A percentile compares a stretch with the other conserved stretches of the same genome.
Evolutionary conservation across 768 basidiomycete genomes (phyloP).

Genomic region (Russula vinacea): DNA sequence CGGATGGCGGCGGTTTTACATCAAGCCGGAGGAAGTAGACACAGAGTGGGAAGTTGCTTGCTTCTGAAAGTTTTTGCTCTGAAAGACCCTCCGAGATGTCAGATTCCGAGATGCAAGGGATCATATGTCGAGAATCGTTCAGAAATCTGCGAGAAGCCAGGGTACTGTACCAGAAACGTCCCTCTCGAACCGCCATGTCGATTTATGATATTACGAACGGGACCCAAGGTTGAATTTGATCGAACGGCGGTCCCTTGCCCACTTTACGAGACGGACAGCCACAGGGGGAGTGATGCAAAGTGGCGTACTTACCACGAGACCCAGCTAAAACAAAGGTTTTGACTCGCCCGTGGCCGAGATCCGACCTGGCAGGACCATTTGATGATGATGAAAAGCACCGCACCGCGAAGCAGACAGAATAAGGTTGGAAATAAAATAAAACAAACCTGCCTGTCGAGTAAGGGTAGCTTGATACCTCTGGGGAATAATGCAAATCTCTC

Average conservation of each 20-base stretch:
- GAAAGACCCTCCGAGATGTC: background rate
- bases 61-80: background rate
- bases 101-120: constrained; percentile 14
- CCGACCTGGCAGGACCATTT: constrained; percentile 21
- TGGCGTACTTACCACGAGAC: constrained; percentile 5
- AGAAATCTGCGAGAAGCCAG: constrained; percentile 12
- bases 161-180: background rate
- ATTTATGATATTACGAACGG: background rate
- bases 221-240: background rate
- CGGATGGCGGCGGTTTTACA: background rate
- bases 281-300: background rate
- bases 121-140: constrained; percentile 4
- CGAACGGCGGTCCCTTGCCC: background rate
- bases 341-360: constrained; percentile 5
- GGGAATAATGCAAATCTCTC: background rate
- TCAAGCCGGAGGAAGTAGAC: constrained; percentile 1
- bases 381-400: background rate
- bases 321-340: background rate
- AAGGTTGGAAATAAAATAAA: background rate
- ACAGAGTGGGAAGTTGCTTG: background rate
- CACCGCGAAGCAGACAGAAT: background rate
- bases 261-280: background rate
- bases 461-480: background rate
- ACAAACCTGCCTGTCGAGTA: background rate
- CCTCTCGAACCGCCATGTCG: background rate